Base-by-base conservation (phyloP, 495 filamentous ascomycete species). In the Annulohypoxylon bovei region DNA sequence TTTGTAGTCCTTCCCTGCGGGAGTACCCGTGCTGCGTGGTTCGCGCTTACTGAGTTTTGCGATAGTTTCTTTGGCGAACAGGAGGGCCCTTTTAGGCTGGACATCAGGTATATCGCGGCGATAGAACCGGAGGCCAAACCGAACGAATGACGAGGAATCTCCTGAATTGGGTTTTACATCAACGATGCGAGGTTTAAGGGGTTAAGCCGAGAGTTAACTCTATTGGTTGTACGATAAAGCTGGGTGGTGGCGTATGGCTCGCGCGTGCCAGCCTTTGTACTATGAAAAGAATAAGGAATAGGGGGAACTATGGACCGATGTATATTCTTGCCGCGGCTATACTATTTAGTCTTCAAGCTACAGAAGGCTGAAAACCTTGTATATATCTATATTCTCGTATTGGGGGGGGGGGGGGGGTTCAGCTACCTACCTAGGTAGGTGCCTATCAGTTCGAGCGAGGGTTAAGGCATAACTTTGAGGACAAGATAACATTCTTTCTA, bases 31-130 rank as follows among this genome's bases (percentile, higher is more conserved):
- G 5, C 8, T 37, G 4, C 20, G 44, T 54, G 44, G 57, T 27
- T 3, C n/a, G 20, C 20, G 23, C 12, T 40, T 47, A 27, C 37
- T 62, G 50, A 53, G 12, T 25, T 53, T 16, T 42, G n/a, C 37
- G 16, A 35, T 58, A 93, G 90, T 73, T 93, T 92, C 79, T 94
- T 94, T 72, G 92, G 89, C 6, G 82, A 84, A 0, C 92, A 94
- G 77, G 81, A 91, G 67, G 92, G 92, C 14, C 78, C 84, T 11
- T 95, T 94, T 67, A 79, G 75, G 14, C 76, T 95, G 14, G 78
- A 82, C 5, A 69, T 95, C 18, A 72, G 67, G 9, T 64, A 73
- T 53, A 73, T 77, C 33, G 75, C 70, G 22, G 70, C 75, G 2
- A 62, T 74, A 33, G 37, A 37, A 1, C 6, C 35, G 16, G 33